Base-by-base conservation (phyloP, 2,329 filamentous ascomycete species). In the Neoscytalidium dimidiatum region DNA sequence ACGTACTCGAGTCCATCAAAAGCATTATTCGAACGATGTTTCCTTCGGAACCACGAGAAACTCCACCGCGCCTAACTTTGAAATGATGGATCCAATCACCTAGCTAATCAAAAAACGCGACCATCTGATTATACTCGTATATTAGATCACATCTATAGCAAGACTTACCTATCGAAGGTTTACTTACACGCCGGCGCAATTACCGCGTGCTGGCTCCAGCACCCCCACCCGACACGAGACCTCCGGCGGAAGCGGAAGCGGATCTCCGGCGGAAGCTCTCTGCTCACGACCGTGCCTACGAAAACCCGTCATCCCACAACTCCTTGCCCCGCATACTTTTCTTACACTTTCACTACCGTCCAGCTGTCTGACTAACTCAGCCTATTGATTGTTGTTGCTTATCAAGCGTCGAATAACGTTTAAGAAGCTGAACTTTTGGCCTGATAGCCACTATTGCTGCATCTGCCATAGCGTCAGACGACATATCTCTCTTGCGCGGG, bases 191-290 rank as follows among this genome's bases (percentile, higher is more conserved):
- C n/a, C n/a, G n/a, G n/a, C 33, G 33, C 33, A 14, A 35, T 35
- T 35, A 14, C 33, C 14, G 8, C 33, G 8, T 35, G 33, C 14
- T 35, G 4, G 38, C 14, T 17, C 2, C 4, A 28, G 1, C 23
- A 11, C 4, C 23, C 21, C 44, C 21, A 26, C 44, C 3, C 44
- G 21, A 53, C 19, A 33, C 7, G 14, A 53, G 3, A 43, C 41
- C 17, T 60, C 56, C 56, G 56, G 56, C 56, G 56, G 56, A 60
- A 60, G 56, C 56, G 56, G 56, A 60, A 60, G 41, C 56, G 38
- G 56, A 60, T 5, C 56, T 60, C 56, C 56, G 56, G 14, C 56
- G 56, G 52, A 57, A 44, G 11, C 28, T 7, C 26, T 14, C 26
- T 23, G 29, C 31, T 6, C 28, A 13, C 6, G 14, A 14, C 44